These are phyloP conservation scores for Chamaenerion angustifolium DNA, from an alignment of 345 rosid genomes.

Conservation along the genomic window DNA sequence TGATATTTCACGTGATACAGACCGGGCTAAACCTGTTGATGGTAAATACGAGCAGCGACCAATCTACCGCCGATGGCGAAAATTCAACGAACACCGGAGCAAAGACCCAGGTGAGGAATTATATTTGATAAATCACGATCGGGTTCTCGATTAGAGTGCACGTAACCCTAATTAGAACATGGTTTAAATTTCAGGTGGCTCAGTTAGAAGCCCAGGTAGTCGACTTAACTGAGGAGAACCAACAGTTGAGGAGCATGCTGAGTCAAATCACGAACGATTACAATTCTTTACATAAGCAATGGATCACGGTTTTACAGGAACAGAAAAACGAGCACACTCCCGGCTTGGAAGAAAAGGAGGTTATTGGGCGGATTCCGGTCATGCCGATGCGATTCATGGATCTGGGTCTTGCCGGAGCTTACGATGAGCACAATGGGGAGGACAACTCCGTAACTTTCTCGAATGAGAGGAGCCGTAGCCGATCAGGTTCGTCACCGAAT, in stretches of 20 bases:
- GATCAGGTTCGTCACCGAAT: conserved; percentile 26
- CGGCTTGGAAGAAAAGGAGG: conserved; percentile 11
- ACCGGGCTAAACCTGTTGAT: conserved; percentile 57
- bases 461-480: conserved; percentile 28
- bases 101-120: conserved; percentile 31
- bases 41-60: conserved; percentile 44
- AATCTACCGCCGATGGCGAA: conserved; percentile 52
- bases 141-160: conserved; percentile 2
- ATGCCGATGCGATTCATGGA: conserved; percentile 40
- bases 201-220: conserved; percentile 37
- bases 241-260: conserved; percentile 24
- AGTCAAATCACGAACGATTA: conserved; percentile 32
- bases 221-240: conserved; percentile 36
- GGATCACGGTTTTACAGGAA: conserved; percentile 19
- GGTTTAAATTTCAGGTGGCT: conserved; percentile 19
- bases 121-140: too few species aligned
- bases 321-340: conserved; percentile 8
- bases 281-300: conserved; percentile 31
- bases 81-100: conserved; percentile 36
- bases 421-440: conserved; percentile 13
- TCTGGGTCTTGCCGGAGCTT: conserved; percentile 24
- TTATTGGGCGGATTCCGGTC: conserved; percentile 6
- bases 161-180: neutral
- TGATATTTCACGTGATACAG: conserved; percentile 12
- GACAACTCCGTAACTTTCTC: conserved; percentile 38